Conservation (phyloP, 2,329 filamentous ascomycete species). For the Aspergillus costaricaensis region DNA sequence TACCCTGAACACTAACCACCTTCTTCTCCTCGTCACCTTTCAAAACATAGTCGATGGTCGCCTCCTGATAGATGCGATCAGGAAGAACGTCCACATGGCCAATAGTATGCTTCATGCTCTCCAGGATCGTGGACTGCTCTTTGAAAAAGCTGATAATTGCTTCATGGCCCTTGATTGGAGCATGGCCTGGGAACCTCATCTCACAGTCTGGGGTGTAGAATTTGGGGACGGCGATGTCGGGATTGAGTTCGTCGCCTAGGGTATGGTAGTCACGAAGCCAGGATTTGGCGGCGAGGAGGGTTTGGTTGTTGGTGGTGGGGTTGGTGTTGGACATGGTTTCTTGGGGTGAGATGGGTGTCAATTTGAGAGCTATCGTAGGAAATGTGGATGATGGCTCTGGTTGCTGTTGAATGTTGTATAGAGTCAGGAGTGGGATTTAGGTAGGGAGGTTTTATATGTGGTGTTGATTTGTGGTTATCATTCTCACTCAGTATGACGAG, state of each 20-base stretch:
- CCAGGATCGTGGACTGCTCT: neutral
- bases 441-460: neutral
- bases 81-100: neutral
- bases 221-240: neutral
- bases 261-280: constrained; percentile 18
- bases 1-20: neutral
- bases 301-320: neutral
- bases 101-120: constrained; percentile 2
- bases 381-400: no score
- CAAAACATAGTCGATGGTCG: neutral
- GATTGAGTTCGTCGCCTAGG: neutral
- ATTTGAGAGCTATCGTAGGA: no score
- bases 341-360: neutral
- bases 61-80: neutral
- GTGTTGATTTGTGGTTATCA: neutral
- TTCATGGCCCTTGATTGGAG: neutral
- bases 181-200: neutral
- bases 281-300: neutral
- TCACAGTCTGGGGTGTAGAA: neutral
- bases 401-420: no score
- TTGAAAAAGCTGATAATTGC: constrained; percentile 3
- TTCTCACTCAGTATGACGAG: neutral
- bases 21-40: neutral
- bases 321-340: neutral
- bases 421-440: neutral